Conservation (phyloP, 805 yeast genomes). For the Cyberlindnera maritima region DNA sequence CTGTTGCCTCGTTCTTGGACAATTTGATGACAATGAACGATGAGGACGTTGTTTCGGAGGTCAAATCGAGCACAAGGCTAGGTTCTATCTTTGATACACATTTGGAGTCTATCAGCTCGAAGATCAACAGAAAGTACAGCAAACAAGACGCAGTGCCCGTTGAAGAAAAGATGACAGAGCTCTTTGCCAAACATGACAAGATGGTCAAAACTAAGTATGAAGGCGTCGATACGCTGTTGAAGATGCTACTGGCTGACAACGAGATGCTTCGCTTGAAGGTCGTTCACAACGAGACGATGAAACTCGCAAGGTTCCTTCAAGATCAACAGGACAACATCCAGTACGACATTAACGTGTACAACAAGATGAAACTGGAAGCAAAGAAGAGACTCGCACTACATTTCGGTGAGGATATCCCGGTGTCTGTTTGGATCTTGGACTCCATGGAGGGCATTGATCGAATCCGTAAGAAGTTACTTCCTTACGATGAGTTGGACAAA, state of each 20-base stretch:
- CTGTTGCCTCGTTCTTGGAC: constrained; percentile 25
- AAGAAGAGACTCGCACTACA: constrained; percentile 31
- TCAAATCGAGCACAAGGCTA: constrained; percentile 18
- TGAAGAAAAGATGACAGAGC: constrained; percentile 14
- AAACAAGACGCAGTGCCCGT: constrained; percentile 15
- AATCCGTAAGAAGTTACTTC: constrained; percentile 59
- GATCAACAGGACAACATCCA: constrained; percentile 63
- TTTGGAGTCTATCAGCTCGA: constrained; percentile 24
- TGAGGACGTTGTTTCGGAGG: constrained; percentile 25
- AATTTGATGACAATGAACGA: constrained; percentile 26
- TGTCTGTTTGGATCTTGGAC: constrained; percentile 50
- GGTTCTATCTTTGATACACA: constrained; percentile 19
- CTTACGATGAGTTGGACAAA: constrained; percentile 47
- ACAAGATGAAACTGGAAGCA: constrained; percentile 43
- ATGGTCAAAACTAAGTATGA: constrained; percentile 26
- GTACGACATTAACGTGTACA: constrained; percentile 46
- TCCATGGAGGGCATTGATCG: constrained; percentile 68
- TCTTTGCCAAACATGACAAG: constrained; percentile 19
- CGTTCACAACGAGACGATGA: constrained; percentile 42
- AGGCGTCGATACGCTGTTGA: constrained; percentile 18
- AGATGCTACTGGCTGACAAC: constrained; percentile 18
- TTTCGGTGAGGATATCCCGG: constrained; percentile 20
- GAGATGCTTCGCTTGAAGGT: constrained; percentile 21
- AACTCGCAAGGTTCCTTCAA: constrained; percentile 52
- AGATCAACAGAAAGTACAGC: constrained; percentile 23